These are phyloP conservation scores for Auriscalpium microsporum DNA, from an alignment of 768 basidiomycete genomes.

Conservation along the genomic window DNA sequence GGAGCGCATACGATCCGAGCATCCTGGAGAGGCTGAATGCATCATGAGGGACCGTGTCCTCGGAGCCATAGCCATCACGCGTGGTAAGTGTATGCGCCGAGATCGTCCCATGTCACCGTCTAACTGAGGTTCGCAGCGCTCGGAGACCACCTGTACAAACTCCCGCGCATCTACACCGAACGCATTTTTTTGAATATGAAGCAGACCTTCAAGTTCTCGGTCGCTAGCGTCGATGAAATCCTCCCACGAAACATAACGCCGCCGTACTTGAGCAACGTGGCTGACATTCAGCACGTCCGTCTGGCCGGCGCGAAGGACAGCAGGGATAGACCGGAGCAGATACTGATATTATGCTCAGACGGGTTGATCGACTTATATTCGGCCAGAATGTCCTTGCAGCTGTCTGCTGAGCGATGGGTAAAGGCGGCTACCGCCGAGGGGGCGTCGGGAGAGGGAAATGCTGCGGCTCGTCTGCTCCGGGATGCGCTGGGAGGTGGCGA, in stretches of 20 bases:
- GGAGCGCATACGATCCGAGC: constrained; percentile 32
- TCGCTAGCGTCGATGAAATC: constrained; percentile 32
- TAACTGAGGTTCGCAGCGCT: constrained; percentile 29
- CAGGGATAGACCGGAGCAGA: constrained; percentile 15
- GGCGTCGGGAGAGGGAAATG: constrained; percentile 14
- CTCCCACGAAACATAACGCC: constrained; percentile 40
- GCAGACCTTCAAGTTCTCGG: constrained; percentile 27
- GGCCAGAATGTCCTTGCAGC: constrained; percentile 16
- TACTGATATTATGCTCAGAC: constrained; percentile 44
- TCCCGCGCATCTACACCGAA: constrained; percentile 38
- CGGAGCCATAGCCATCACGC: constrained; percentile 48
- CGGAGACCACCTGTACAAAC: constrained; percentile 48
- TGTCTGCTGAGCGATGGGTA: constrained; percentile 29
- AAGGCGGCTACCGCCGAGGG: constrained; percentile 19
- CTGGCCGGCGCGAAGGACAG: constrained; percentile 16
- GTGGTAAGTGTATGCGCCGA: constrained; percentile 29
- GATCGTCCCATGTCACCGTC: too few relatives aligned
- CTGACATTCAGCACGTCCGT: constrained; percentile 35
- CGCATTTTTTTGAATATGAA: constrained; percentile 36
- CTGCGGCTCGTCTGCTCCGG: constrained; percentile 35
- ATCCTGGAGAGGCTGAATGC: constrained; percentile 38
- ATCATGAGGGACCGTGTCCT: constrained; percentile 39
- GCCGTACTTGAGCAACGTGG: constrained; percentile 40
- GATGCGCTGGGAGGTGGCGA: constrained; percentile 38
- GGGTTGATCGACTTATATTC: constrained; percentile 41